Conservation (phyloP, 2,329 filamentous ascomycete species). For the Colletotrichum euphorbiae region DNA sequence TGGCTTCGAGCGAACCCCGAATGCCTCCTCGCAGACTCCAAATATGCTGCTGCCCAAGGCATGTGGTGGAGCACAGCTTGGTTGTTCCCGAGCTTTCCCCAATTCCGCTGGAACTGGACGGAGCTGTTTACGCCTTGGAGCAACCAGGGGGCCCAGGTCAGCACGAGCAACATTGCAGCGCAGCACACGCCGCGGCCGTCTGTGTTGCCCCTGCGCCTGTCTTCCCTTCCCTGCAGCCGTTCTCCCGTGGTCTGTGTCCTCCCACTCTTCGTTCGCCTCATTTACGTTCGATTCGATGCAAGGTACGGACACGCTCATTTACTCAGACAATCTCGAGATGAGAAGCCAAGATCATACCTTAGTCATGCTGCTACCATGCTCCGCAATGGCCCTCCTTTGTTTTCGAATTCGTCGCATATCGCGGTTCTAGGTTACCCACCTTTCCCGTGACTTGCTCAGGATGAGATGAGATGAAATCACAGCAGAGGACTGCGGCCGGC, state of each 20-base stretch:
- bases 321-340: constrained; percentile 12
- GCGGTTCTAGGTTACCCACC: constrained; percentile 17
- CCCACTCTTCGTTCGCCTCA: constrained; percentile 36
- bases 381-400: constrained; percentile 20
- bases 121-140: constrained; percentile 22
- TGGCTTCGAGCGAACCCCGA: background rate
- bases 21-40: background rate
- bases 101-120: constrained; percentile 12
- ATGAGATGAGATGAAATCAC: constrained; percentile 39
- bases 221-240: constrained; percentile 40
- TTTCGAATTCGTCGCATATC: constrained; percentile 26
- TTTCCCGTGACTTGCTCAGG: constrained; percentile 6
- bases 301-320: constrained; percentile 31
- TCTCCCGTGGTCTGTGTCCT: constrained; percentile 41
- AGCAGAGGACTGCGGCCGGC: constrained; percentile 41
- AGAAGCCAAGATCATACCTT: constrained; percentile 25
- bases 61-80: constrained; percentile 26
- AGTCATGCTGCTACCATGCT: constrained; percentile 18
- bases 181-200: constrained; percentile 33
- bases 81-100: constrained; percentile 21
- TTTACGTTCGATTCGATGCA: constrained; percentile 35
- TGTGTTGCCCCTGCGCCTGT: constrained; percentile 39
- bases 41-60: constrained; percentile 13
- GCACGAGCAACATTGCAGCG: constrained; percentile 37
- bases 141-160: constrained; percentile 34